A percentile compares a stretch with the other conserved stretches of the same genome.
These are phyloP conservation scores for Hanseniaspora taiwanica DNA, from an alignment of 805 yeast genomes.

Conservation along the genomic window DNA sequence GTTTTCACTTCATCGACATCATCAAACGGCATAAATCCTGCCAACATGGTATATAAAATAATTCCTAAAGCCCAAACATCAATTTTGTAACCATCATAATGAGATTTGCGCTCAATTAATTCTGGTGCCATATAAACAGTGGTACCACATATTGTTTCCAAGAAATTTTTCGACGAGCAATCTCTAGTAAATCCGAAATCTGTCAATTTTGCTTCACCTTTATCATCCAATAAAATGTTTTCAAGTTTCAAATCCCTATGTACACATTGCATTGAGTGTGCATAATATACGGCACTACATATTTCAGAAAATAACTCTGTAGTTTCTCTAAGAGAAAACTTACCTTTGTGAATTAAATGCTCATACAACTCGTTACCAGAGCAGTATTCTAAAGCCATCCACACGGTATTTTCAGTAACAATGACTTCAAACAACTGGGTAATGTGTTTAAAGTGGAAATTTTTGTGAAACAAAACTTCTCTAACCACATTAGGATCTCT, in stretches of 20 bases:
- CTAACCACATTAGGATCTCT: conserved; percentile 78
- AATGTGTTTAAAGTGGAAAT: conserved; percentile 71
- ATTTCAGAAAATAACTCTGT: conserved; percentile 49
- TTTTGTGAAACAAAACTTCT: conserved; percentile 80
- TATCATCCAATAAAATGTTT: conserved; percentile 50
- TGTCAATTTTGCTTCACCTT: conserved; percentile 56
- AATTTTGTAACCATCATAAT: conserved; percentile 66
- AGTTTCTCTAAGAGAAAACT: conserved; percentile 39
- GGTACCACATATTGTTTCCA: conserved; percentile 86
- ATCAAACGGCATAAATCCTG: conserved; percentile 87
- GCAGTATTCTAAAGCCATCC: conserved; percentile 87
- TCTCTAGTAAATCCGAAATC: conserved; percentile 87
- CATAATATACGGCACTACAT: conserved; percentile 44
- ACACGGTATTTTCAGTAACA: conserved; percentile 63
- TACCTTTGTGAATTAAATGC: conserved; percentile 39
- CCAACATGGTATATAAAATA: conserved; percentile 68
- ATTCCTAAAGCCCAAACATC: conserved; percentile 93
- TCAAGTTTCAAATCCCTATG: conserved; percentile 82
- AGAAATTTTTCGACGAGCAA: conserved; percentile 38
- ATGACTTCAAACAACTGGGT: conserved; percentile 78
- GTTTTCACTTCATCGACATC: conserved; percentile 60
- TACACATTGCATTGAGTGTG: conserved; percentile 64
- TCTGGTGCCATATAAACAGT: conserved; percentile 97
- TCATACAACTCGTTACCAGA: conserved; percentile 69
- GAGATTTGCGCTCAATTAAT: conserved; percentile 47